A percentile compares a stretch with the other conserved stretches of the same genome.
phyloP scores from a whole-genome alignment of 2,329 filamentous ascomycete species.

The Trichoderma sp. region DNA sequence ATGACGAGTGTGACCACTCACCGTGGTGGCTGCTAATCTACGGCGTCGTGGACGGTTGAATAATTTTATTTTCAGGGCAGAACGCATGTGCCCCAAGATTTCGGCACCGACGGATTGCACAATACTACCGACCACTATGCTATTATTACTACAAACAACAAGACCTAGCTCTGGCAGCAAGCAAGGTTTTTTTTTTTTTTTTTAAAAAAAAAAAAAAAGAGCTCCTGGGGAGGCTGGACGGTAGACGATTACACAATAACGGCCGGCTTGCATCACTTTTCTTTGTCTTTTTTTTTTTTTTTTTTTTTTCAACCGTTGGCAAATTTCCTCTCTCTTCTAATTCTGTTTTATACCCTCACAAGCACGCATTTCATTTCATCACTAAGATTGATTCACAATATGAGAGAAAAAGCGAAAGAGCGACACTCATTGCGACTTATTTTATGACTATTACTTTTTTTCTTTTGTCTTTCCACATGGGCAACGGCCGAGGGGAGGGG shows the following conservation, averaged over 20 bases:
- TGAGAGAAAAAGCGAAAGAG: slow-evolving; percentile 12
- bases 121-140: not conserved
- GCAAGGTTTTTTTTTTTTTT: not conserved
- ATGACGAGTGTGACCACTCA: slow-evolving; percentile 8
- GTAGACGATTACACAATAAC: slow-evolving; percentile 20
- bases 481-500: not conserved
- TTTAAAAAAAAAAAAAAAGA: no score
- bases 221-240: not conserved
- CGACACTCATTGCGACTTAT: not conserved
- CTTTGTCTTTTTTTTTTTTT: not conserved
- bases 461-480: not conserved
- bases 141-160: not conserved
- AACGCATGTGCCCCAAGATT: not conserved
- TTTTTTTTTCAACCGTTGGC: not conserved
- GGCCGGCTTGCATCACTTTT: slow-evolving; percentile 5
- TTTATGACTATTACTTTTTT: not conserved
- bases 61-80: not conserved
- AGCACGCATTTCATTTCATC: slow-evolving; percentile 11
- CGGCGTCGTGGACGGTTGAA: not conserved
- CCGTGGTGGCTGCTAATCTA: slow-evolving; percentile 2
- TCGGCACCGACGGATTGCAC: slow-evolving; percentile 14
- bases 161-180: not conserved
- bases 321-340: slow-evolving; percentile 2
- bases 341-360: slow-evolving; percentile 11
- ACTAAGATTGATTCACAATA: not conserved